Evolutionary conservation across 768 basidiomycete species (phyloP).

Genomic region (Trametopsis cervina): DNA sequence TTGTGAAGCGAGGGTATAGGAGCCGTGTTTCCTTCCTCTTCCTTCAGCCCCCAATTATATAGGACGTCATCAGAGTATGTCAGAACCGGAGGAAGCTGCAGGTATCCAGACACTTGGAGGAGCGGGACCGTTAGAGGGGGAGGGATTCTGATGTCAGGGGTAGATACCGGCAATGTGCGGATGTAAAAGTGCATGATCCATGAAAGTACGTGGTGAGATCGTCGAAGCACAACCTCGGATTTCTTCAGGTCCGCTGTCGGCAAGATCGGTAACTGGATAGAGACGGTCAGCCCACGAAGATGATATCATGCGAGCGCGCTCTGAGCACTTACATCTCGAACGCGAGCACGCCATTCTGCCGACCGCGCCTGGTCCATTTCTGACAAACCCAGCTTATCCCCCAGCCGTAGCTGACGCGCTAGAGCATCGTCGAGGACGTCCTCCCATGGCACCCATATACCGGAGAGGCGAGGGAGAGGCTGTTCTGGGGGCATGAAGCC

Average conservation of each 20-base stretch:
- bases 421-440: conserved; percentile 43
- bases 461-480: conserved; percentile 57
- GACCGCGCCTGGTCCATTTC: conserved; percentile 27
- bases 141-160: conserved; percentile 52
- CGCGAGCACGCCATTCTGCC: conserved; percentile 35
- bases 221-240: conserved; percentile 41
- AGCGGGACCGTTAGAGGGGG: conserved; percentile 66
- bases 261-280: conserved; percentile 34
- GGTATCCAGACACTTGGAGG: conserved; percentile 56
- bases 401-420: conserved; percentile 46
- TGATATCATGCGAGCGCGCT: conserved; percentile 6
- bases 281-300: not conserved
- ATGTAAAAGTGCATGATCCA: conserved; percentile 54
- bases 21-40: conserved; percentile 10
- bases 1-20: conserved; percentile 45
- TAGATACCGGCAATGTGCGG: conserved; percentile 29
- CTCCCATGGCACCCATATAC: conserved; percentile 72
- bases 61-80: conserved; percentile 91
- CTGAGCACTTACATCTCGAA: conserved; percentile 30
- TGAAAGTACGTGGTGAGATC: conserved; percentile 48
- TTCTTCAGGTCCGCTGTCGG: conserved; percentile 26
- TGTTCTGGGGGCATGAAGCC: conserved; percentile 87
- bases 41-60: conserved; percentile 63
- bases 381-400: conserved; percentile 24
- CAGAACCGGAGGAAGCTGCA: conserved; percentile 80